phyloP scores from a whole-genome alignment of 371 early-diverging fungal genomes.

The Vairimorpha ceranae region DNA sequence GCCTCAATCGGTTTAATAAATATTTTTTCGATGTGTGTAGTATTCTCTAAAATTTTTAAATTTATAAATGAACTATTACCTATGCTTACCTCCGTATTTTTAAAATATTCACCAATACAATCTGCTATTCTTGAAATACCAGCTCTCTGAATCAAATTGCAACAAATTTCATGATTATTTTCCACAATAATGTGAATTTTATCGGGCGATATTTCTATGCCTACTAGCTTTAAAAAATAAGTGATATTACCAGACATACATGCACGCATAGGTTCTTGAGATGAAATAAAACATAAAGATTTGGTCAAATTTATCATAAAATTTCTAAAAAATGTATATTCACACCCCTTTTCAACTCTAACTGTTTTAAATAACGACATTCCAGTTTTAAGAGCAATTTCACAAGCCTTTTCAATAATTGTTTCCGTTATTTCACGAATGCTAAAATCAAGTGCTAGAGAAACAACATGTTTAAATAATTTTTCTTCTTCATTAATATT shows the following conservation, averaged over 20 bases:
- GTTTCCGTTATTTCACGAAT: slow-evolving; percentile 39
- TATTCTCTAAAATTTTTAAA: slow-evolving; percentile 48
- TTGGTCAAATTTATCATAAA: slow-evolving; percentile 47
- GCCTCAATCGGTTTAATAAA: slow-evolving; percentile 54
- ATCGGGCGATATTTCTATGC: slow-evolving; percentile 48
- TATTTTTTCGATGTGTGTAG: slow-evolving; percentile 48
- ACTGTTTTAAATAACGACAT: slow-evolving; percentile 26
- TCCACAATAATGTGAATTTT: slow-evolving; percentile 43
- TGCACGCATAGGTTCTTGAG: slow-evolving; percentile 58
- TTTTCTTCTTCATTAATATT: neutral
- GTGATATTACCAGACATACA: slow-evolving; percentile 59
- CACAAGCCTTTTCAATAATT: slow-evolving; percentile 33
- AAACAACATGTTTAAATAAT: slow-evolving; percentile 46
- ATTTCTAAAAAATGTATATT: slow-evolving; percentile 36
- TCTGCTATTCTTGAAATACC: slow-evolving; percentile 44
- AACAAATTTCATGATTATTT: slow-evolving; percentile 55
- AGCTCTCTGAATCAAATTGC: slow-evolving; percentile 52
- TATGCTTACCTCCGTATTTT: neutral
- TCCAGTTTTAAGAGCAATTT: slow-evolving; percentile 39
- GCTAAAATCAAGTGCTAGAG: slow-evolving; percentile 52
- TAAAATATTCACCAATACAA: slow-evolving; percentile 1
- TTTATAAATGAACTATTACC: slow-evolving; percentile 22
- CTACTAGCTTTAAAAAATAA: slow-evolving; percentile 60
- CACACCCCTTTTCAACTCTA: slow-evolving; percentile 20
- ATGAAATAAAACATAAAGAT: slow-evolving; percentile 42